phyloP scores from a whole-genome alignment of 768 basidiomycete species.

The Boletus tylopilopsis region DNA sequence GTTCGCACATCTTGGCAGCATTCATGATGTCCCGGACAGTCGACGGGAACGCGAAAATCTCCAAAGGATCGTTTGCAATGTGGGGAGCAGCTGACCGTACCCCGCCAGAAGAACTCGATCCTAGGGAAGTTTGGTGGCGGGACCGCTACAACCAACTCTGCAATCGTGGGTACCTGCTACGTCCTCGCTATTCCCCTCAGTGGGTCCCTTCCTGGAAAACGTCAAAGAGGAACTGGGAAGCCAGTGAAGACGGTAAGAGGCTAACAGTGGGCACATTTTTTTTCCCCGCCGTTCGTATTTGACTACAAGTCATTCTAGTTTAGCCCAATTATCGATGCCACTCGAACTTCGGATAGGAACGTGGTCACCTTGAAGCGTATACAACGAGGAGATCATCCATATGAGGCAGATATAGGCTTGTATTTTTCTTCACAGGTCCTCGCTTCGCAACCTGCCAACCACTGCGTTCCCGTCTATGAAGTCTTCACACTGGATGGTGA shows the following conservation, averaged over 20 bases:
- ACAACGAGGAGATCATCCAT: constrained; percentile 3
- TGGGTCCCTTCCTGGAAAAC: too few relatives aligned
- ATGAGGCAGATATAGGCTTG: constrained; percentile 23
- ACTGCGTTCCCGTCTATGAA: constrained; percentile 26
- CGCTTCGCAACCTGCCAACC: constrained; percentile 13
- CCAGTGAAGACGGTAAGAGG: not conserved
- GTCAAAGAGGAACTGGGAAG: too few relatives aligned
- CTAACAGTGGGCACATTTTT: not conserved
- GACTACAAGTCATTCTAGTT: not conserved
- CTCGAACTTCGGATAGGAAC: constrained; percentile 24
- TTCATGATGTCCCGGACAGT: too few relatives aligned
- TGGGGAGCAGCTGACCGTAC: too few relatives aligned
- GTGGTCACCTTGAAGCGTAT: constrained; percentile 31
- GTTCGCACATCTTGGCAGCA: too few relatives aligned
- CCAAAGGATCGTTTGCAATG: too few relatives aligned
- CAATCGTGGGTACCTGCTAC: too few relatives aligned
- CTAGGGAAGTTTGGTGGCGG: too few relatives aligned
- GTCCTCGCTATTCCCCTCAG: too few relatives aligned
- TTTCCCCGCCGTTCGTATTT: not conserved
- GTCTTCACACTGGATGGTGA: constrained; percentile 10
- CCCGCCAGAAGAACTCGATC: too few relatives aligned
- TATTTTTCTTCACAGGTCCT: constrained; percentile 14
- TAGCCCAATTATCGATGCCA: constrained; percentile 25
- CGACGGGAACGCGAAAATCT: too few relatives aligned
- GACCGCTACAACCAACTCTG: too few relatives aligned